phyloP scores from a whole-genome alignment of 2,329 filamentous ascomycete genomes.

The Cercospora zeina region DNA sequence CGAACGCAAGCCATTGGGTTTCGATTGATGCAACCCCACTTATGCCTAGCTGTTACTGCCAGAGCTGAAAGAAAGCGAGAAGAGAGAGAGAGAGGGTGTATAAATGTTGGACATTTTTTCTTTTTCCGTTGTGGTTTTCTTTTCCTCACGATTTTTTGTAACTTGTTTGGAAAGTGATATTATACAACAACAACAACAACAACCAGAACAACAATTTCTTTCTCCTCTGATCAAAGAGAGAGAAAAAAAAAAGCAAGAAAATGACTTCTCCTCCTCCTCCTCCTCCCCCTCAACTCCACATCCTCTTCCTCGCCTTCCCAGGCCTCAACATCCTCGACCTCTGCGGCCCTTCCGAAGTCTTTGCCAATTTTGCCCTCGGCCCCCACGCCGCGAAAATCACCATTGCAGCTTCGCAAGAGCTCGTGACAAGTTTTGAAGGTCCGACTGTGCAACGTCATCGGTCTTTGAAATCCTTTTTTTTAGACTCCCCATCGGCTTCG shows the following conservation, averaged over 20 bases:
- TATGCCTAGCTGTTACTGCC: background rate
- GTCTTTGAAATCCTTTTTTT: slow-evolving; percentile 8
- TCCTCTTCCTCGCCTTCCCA: slow-evolving; percentile 21
- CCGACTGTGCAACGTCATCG: slow-evolving; percentile 15
- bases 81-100: background rate
- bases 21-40: background rate
- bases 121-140: no score
- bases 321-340: slow-evolving; percentile 25
- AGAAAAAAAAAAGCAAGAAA: no score
- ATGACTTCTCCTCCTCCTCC: no score
- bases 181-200: no score
- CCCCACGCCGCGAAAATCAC: slow-evolving; percentile 2
- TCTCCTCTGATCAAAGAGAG: no score
- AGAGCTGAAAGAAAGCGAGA: background rate
- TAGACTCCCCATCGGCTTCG: background rate
- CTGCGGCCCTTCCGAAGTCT: slow-evolving; percentile 24
- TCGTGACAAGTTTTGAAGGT: slow-evolving; percentile 18
- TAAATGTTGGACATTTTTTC: background rate
- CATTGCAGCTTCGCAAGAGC: slow-evolving; percentile 16
- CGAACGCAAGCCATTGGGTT: background rate
- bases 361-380: slow-evolving; percentile 17
- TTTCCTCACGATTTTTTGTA: no score
- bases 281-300: slow-evolving; percentile 5
- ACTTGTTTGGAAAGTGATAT: no score
- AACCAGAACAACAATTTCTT: no score